A percentile compares a stretch with the other conserved stretches of the same genome.
Conservation (phyloP, 106 monocot genomes). For the Allium fistulosum region DNA sequence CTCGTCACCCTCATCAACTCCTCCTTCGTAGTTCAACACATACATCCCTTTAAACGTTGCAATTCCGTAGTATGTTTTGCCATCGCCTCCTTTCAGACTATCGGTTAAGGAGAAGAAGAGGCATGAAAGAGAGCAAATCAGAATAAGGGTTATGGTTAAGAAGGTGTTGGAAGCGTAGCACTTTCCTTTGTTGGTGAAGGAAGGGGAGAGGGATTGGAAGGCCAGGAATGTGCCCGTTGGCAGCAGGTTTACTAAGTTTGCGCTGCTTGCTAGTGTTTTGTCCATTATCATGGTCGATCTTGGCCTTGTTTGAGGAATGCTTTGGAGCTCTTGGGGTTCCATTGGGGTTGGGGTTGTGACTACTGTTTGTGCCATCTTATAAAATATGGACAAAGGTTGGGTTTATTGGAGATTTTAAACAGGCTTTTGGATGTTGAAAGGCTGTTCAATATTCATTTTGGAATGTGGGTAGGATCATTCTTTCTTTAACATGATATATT, state of each 20-base stretch:
- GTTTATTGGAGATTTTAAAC: too few relatives aligned
- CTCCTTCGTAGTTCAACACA: constrained; percentile 12
- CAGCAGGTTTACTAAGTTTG: constrained; percentile 7
- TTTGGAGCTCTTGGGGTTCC: neutral
- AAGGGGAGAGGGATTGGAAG: constrained; percentile 38
- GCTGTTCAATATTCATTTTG: too few relatives aligned
- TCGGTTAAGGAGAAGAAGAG: constrained; percentile 62
- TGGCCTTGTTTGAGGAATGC: neutral
- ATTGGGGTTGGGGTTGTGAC: too few relatives aligned
- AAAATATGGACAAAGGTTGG: too few relatives aligned
- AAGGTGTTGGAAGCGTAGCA: constrained; percentile 38
- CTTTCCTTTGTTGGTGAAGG: constrained; percentile 42
- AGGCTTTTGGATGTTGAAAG: too few relatives aligned
- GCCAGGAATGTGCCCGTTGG: constrained; percentile 45
- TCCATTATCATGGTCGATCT: too few relatives aligned
- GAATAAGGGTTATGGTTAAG: constrained; percentile 23
- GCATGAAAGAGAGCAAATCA: constrained; percentile 35
- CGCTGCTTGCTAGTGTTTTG: too few relatives aligned
- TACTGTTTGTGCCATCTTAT: too few relatives aligned
- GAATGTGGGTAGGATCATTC: too few relatives aligned
- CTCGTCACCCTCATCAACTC: neutral
- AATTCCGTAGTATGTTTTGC: constrained; percentile 55
- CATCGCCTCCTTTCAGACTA: constrained; percentile 35
- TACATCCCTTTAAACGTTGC: constrained; percentile 32
- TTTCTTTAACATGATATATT: too few relatives aligned